phyloP scores from a whole-genome alignment of 2,329 filamentous ascomycete species.

The Hawksworthiomyces lignivorus region DNA sequence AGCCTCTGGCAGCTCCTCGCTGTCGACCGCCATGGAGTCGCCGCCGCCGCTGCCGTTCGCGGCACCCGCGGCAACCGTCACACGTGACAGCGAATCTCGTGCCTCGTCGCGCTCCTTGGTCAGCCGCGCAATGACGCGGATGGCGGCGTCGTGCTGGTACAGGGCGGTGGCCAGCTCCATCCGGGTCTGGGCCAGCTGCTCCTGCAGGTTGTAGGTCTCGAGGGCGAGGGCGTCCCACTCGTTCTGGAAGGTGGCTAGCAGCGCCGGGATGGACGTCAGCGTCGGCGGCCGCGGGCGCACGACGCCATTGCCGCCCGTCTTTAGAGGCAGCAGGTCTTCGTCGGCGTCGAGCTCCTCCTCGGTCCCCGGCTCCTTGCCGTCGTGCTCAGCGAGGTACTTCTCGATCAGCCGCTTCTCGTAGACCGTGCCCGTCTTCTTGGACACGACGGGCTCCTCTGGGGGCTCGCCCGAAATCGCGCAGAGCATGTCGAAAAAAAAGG shows the following conservation, averaged over 20 bases:
- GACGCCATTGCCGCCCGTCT: slow-evolving; percentile 70
- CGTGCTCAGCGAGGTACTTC: slow-evolving; percentile 83
- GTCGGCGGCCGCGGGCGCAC: slow-evolving; percentile 87
- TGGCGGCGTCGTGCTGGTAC: slow-evolving; percentile 96
- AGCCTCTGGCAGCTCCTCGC: slow-evolving; percentile 63
- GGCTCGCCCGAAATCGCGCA: slow-evolving; percentile 76
- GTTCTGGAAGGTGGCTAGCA: slow-evolving; percentile 92
- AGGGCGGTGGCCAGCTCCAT: slow-evolving; percentile 90
- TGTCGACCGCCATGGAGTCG: slow-evolving; percentile 91
- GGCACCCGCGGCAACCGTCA: slow-evolving; percentile 56
- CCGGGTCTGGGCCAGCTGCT: slow-evolving; percentile 80
- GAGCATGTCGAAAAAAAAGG: slow-evolving; percentile 17
- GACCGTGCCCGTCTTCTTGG: slow-evolving; percentile 79
- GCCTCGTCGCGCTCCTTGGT: slow-evolving; percentile 91
- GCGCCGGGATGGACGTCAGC: slow-evolving; percentile 89
- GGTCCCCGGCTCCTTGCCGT: slow-evolving; percentile 85
- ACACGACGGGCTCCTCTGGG: slow-evolving; percentile 89
- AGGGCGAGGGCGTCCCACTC: slow-evolving; percentile 95
- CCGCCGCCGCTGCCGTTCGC: slow-evolving; percentile 38
- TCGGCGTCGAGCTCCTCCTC: slow-evolving; percentile 67
- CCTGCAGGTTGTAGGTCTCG: slow-evolving; percentile 83
- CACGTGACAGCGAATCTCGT: slow-evolving; percentile 75
- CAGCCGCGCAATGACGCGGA: slow-evolving; percentile 84
- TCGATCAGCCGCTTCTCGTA: slow-evolving; percentile 95
- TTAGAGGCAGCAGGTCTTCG: slow-evolving; percentile 83